Conservation (phyloP, 1,284 basidiomycete species). For the Ustilago nuda region DNA sequence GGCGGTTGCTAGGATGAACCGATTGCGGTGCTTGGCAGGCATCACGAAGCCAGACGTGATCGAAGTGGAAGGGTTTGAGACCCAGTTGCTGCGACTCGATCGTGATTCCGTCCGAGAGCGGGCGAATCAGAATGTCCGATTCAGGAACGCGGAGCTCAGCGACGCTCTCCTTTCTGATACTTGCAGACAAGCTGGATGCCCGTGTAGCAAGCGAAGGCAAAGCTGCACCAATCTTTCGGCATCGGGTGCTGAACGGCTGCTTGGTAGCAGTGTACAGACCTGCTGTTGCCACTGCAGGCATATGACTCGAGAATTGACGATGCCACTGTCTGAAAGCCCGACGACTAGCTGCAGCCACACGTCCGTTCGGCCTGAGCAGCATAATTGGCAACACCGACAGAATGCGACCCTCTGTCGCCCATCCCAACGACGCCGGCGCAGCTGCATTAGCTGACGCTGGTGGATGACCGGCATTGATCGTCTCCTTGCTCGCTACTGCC, state of each 20-base stretch:
- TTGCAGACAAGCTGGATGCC: slow-evolving; percentile 7
- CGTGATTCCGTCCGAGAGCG: slow-evolving; percentile 30
- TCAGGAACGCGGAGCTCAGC: slow-evolving; percentile 25
- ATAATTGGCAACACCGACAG: slow-evolving; percentile 40
- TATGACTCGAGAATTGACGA: slow-evolving; percentile 15
- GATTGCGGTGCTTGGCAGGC: slow-evolving; percentile 74
- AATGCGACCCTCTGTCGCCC: slow-evolving; percentile 51
- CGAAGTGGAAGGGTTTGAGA: slow-evolving; percentile 53
- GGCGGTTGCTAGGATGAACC: slow-evolving; percentile 79
- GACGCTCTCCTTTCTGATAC: not conserved
- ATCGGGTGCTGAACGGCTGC: not conserved
- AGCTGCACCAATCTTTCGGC: not conserved
- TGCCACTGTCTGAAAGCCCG: slow-evolving; percentile 20
- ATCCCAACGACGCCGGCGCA: slow-evolving; percentile 41
- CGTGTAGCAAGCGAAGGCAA: not conserved
- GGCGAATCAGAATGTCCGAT: slow-evolving; percentile 36
- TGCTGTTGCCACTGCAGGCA: slow-evolving; percentile 29
- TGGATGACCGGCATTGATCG: slow-evolving; percentile 34
- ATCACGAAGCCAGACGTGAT: slow-evolving; percentile 73
- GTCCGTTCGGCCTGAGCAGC: slow-evolving; percentile 26
- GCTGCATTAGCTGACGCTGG: slow-evolving; percentile 37
- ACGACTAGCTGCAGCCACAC: slow-evolving; percentile 15
- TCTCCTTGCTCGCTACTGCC: slow-evolving; percentile 38
- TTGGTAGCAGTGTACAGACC: slow-evolving; percentile 31
- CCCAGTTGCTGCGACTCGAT: slow-evolving; percentile 67